Evolutionary conservation across 2,329 filamentous ascomycete species (phyloP), one percentile per base, ranked within the genome.

Genomic region (Biscogniauxia sp.): DNA sequence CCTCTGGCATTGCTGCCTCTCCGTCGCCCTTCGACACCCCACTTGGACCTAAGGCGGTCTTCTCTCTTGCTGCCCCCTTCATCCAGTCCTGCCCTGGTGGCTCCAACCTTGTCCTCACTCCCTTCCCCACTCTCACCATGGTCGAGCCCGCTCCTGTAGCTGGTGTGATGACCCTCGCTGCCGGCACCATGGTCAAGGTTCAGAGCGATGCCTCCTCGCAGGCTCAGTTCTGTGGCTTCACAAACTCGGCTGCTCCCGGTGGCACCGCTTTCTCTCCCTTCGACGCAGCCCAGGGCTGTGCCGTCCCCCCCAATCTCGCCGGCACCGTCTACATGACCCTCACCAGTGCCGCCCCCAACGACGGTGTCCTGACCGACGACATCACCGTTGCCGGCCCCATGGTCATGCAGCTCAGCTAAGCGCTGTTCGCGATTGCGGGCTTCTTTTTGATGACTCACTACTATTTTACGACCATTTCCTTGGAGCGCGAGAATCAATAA

Each of bases 21-120:
- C 87, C 90, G 3, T 84, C 85, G 70, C 82, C 88, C 25, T 90
- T 92, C 70, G 89, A 92, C 73, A 87, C 86, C 0, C 81, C 89
- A 1, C 85, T 93, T 13, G 84, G 84, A 28, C 85, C 88, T 65
- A 82, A 84, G 66, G 84, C 86, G 64, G 86, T 92, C 74, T 92
- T 91, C 80, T 88, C 88, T 45, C 83, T 93, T 58, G 89, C 89
- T 51, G 85, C 88, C 1, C 84, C 84, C 52, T 92, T 92, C 80
- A 92, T 93, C 79, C 74, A 76, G 59, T 85, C 84, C 28, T 93
- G 89, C 79, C 90, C 89, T 17, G 75, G 82, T 26, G 87, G 85
- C 66, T 85, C 84, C 70, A 86, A 88, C 77, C 79, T 89, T 54
- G 80, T 82, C 70, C 79, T 91, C 72, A 82, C 80, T 61, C 78